phyloP scores from a whole-genome alignment of 352 stramenopile genomes.

The Bremia lactucae region DNA sequence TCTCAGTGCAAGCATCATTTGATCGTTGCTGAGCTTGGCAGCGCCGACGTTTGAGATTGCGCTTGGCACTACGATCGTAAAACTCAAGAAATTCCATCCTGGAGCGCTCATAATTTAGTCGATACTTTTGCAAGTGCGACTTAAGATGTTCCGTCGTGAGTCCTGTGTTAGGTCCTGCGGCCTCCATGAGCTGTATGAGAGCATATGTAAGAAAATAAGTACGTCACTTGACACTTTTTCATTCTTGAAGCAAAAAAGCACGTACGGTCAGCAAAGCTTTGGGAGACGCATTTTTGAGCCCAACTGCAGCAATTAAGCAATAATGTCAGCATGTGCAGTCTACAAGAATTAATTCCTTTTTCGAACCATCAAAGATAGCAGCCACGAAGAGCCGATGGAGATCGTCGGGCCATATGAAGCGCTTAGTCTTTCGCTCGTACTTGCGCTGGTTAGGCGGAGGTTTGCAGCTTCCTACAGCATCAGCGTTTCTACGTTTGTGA shows the following conservation, averaged over 20 bases:
- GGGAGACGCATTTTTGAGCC: conserved; percentile 79
- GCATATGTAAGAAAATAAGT: conserved; percentile 4
- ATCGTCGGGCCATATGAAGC: conserved; percentile 83
- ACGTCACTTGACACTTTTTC: not conserved
- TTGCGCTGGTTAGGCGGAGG: conserved; percentile 49
- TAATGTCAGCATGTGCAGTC: conserved; percentile 2
- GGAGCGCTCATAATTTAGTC: conserved; percentile 80
- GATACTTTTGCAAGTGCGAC: conserved; percentile 84
- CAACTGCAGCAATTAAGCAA: conserved; percentile 34
- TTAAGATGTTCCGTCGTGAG: conserved; percentile 84
- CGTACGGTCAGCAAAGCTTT: conserved; percentile 68
- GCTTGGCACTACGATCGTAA: conserved; percentile 68
- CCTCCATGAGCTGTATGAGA: conserved; percentile 50
- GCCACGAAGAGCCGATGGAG: conserved; percentile 82
- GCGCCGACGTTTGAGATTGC: conserved; percentile 43
- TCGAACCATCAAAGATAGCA: conserved; percentile 77
- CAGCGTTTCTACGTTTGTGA: conserved; percentile 13
- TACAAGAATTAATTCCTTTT: not conserved
- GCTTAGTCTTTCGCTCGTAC: conserved; percentile 83
- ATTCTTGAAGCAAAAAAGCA: not conserved
- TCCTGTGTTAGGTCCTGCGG: conserved; percentile 34
- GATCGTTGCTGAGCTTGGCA: conserved; percentile 25
- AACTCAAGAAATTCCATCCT: conserved; percentile 79
- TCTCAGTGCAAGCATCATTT: conserved; percentile 20
- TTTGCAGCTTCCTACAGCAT: conserved; percentile 19